Evolutionary conservation across 2,329 filamentous ascomycete species (phyloP).

Genomic region (Exophiala spinifera): DNA sequence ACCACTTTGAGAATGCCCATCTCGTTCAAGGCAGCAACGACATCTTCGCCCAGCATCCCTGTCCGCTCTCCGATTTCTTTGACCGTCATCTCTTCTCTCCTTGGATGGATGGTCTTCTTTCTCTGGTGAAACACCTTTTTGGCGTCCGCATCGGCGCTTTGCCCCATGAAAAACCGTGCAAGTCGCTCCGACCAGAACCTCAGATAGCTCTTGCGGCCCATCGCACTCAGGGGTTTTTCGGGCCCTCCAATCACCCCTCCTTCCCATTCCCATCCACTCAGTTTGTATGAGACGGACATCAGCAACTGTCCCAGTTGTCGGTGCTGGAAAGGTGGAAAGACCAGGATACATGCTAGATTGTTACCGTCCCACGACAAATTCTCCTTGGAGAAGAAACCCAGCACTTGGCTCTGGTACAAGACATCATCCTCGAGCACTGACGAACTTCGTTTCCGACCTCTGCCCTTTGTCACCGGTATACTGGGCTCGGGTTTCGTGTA

Average conservation of each 20-base stretch:
- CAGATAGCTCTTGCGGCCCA: constrained; percentile 77
- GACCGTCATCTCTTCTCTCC: constrained; percentile 57
- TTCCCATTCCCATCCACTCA: constrained; percentile 70
- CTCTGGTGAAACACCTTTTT: constrained; percentile 35
- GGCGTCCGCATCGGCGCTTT: constrained; percentile 32
- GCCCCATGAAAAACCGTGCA: constrained; percentile 56
- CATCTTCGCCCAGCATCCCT: constrained; percentile 82
- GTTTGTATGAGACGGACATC: constrained; percentile 91
- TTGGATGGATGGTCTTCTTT: constrained; percentile 24
- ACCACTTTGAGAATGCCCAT: constrained; percentile 65
- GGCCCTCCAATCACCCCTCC: constrained; percentile 76
- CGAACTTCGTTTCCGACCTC: constrained; percentile 22
- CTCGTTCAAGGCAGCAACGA: constrained; percentile 70
- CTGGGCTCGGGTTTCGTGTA: constrained; percentile 49
- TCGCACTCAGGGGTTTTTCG: constrained; percentile 85
- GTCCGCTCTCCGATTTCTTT: constrained; percentile 71
- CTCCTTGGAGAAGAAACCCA: constrained; percentile 98
- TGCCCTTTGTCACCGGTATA: constrained; percentile 12
- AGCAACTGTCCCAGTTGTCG: constrained; percentile 83
- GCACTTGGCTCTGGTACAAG: constrained; percentile 53
- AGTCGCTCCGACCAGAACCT: constrained; percentile 86
- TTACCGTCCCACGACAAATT: constrained; percentile 99
- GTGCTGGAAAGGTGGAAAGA: constrained; percentile 94
- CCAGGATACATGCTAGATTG: constrained; percentile 91
- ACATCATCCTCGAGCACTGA: constrained; percentile 34